Evolutionary conservation across 495 filamentous ascomycete genomes (phyloP).

Genomic region (Penicillium daleae): DNA sequence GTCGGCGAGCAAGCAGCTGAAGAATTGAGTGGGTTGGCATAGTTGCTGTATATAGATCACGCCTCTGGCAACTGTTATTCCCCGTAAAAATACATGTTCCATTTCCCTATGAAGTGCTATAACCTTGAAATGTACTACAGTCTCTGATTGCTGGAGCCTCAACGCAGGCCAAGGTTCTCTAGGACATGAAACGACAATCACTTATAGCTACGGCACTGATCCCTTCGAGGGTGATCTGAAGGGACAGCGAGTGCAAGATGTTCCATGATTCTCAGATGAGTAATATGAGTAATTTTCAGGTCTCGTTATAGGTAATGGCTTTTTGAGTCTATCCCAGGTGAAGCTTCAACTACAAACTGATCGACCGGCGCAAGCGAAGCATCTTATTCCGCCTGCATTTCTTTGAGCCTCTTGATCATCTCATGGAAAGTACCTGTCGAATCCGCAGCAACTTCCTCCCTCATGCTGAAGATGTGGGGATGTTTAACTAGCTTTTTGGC

Average conservation of each 20-base stretch:
- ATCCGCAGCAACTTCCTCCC: background rate
- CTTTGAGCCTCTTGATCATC: background rate
- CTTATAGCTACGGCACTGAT: too few relatives aligned
- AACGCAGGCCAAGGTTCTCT: too few relatives aligned
- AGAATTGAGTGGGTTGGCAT: constrained; percentile 25
- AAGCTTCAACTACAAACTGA: background rate
- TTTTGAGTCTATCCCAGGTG: too few relatives aligned
- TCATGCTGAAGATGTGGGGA: background rate
- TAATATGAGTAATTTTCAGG: too few relatives aligned
- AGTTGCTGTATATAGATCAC: constrained; percentile 4
- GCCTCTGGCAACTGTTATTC: background rate
- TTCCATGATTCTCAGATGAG: too few relatives aligned
- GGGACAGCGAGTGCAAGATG: too few relatives aligned
- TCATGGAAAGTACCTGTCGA: background rate
- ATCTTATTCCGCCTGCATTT: background rate
- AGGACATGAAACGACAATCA: too few relatives aligned
- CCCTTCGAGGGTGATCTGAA: too few relatives aligned
- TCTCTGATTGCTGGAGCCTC: too few relatives aligned
- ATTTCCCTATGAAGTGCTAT: background rate
- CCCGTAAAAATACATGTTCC: background rate
- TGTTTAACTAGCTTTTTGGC: background rate
- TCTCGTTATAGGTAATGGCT: too few relatives aligned
- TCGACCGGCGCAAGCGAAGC: background rate
- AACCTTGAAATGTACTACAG: background rate
- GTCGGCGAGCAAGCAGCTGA: constrained; percentile 50